Base-by-base conservation (phyloP, 495 filamentous ascomycete species). In the Trichoderma parareesei region DNA sequence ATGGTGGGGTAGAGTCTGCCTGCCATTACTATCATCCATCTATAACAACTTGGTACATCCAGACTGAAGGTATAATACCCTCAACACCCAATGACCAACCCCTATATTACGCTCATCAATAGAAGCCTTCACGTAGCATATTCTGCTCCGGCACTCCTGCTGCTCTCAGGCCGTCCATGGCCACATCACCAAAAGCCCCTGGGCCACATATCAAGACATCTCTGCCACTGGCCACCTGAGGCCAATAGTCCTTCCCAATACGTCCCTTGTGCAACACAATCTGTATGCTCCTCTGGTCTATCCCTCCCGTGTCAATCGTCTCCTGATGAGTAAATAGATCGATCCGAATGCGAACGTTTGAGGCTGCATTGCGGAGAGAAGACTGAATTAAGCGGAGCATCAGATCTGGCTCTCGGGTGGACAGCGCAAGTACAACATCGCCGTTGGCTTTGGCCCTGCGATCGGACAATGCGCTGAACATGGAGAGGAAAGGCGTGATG, bases 381-480 rank as follows among this genome's bases (percentile, higher is more conserved):
- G 53, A 10, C 14, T 57, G 53, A 27, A 57, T n/a, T 3, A 57
- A 27, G 35, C 33, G 16, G 9, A 57, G 53, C 53, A 57, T 57
- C 53, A 57, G 35, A 10, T 57, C 53, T 8, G 53, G 53, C 37
- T 57, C 53, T 57, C 53, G 53, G 13, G 53, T 57, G 3, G 53
- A 57, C 16, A 57, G 18, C 10, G 53, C 53, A 10, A 57, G 53
- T 37, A 57, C 53, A 13, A 57, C 53, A 57, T 57, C 33, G 33
- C 53, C 53, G 37, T 57, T 13, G 3, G 27, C 53, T 37, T 57
- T 57, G 10, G 27, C 9, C 11, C 8, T 37, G 11, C 53, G 53
- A 14, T 57, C 53, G 8, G 53, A 57, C 11, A 57, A 57, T n/a
- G 53, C 53, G 20, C 53, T 57, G 20, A 57, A 57, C 53, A 57